Percentiles rank a stretch among this genome's conserved stretches.
phyloP scores from a whole-genome alignment of 805 yeast genomes.

The Maudiozyma bulderi region DNA sequence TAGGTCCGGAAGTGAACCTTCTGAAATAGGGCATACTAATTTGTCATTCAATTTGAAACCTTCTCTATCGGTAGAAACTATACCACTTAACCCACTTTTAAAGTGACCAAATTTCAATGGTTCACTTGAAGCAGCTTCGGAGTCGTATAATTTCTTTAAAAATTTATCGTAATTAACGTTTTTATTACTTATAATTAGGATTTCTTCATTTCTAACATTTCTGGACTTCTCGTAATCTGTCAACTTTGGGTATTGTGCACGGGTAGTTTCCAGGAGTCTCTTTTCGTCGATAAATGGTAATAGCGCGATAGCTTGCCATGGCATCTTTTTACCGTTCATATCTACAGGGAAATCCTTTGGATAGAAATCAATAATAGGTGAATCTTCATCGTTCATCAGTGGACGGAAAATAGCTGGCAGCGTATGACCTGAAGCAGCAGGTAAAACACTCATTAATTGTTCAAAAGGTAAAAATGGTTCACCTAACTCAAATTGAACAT shows the following conservation, averaged over 20 bases:
- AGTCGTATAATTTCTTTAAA: constrained; percentile 24
- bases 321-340: constrained; percentile 90
- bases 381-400: constrained; percentile 66
- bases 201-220: constrained; percentile 62
- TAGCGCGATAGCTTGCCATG: constrained; percentile 91
- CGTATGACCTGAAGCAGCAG: constrained; percentile 85
- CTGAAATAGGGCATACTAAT: constrained; percentile 29
- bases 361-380: constrained; percentile 84
- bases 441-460: constrained; percentile 89
- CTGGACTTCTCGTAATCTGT: constrained; percentile 60
- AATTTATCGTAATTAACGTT: constrained; percentile 39
- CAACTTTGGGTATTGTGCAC: constrained; percentile 50
- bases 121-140: constrained; percentile 8
- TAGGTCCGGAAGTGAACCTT: constrained; percentile 31
- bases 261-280: constrained; percentile 59
- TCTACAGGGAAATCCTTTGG: constrained; percentile 84
- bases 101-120: constrained; percentile 38
- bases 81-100: constrained; percentile 52
- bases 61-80: constrained; percentile 30
- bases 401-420: constrained; percentile 75
- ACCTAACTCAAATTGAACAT: constrained; percentile 55
- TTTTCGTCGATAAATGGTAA: constrained; percentile 83
- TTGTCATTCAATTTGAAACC: constrained; percentile 27
- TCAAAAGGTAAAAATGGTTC: constrained; percentile 84
- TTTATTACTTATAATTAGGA: constrained; percentile 54